phyloP scores from a whole-genome alignment of 2,329 filamentous ascomycete genomes.

The Epichloe festucae region DNA sequence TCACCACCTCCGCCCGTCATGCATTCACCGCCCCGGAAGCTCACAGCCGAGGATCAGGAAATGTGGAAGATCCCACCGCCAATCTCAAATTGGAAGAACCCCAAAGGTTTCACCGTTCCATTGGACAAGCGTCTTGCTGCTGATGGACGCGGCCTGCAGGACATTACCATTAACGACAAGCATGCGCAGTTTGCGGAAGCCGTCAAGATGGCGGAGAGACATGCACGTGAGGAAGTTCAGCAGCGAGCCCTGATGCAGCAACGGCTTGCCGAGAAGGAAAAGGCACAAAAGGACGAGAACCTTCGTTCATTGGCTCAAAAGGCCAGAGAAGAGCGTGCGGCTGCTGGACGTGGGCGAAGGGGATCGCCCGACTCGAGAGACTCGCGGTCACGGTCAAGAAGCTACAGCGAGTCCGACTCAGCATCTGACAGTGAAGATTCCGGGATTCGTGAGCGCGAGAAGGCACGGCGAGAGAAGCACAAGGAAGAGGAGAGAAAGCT shows the following conservation, averaged over 20 bases:
- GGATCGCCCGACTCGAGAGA: constrained; percentile 24
- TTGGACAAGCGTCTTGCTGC: constrained; percentile 91
- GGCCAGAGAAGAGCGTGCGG: constrained; percentile 68
- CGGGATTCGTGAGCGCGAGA: constrained; percentile 62
- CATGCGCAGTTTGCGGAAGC: constrained; percentile 95
- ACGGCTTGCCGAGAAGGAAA: constrained; percentile 90
- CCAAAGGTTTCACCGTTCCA: constrained; percentile 93
- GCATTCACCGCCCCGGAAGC: constrained; percentile 85
- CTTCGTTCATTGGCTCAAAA: constrained; percentile 79
- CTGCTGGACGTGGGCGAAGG: constrained; percentile 31
- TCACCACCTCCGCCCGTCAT: constrained; percentile 88
- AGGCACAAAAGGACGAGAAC: constrained; percentile 84
- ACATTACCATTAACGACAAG: constrained; percentile 95
- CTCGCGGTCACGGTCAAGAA: constrained; percentile 28
- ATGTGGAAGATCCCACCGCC: constrained; percentile 83
- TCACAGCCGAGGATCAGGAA: constrained; percentile 94
- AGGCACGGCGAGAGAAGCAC: constrained; percentile 61
- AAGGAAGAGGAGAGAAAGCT: constrained; percentile 81
- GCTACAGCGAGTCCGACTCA: constrained; percentile 41
- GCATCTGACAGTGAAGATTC: constrained; percentile 48
- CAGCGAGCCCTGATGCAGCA: constrained; percentile 92
- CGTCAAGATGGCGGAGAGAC: constrained; percentile 83
- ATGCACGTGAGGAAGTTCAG: constrained; percentile 90
- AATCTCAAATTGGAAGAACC: constrained; percentile 98
- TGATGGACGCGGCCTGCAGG: constrained; percentile 81